Base-by-base conservation (phyloP, 257 asterid species). In the Orobanche coerulescens region DNA sequence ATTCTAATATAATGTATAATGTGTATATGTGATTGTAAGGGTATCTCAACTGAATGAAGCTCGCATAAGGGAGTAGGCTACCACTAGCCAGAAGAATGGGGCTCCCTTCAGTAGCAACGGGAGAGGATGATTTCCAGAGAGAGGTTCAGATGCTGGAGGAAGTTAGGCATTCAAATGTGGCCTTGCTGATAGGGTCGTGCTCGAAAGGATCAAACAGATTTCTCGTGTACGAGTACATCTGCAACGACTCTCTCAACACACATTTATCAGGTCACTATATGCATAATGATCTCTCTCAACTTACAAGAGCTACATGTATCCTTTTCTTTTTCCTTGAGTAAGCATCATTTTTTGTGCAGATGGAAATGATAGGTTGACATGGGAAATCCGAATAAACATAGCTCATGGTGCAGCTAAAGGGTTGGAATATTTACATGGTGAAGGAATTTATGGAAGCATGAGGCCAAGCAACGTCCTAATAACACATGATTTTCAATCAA, bases 401-500 rank as follows among this genome's bases (percentile, higher is more conserved):
- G 73, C 76, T 30, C 40, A 59, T 2, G 88, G 86, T 16, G 77
- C 82, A 24, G 84, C 84, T 6, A 75, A 69, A 72, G 93, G 88
- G 3, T 54, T 84, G 44, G 75, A 76, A 62, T 54, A 75, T 66
- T 62, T 79, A 65, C 88, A 81, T 20, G 50, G 67, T n/a, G 56
- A 56, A 61, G 50, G 75, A 24, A 75, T 84, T 44, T 81, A 67
- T 14, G 88, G 84, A 12, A 68, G 80, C 70, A 66, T 79, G 69
- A 79, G 69, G 66, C 86, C 92, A 18, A 66, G 72, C 62, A 81
- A 79, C 75, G 79, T 81, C 10, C 88, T 84, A 33, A 12, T 84
- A 22, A 84, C 83, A 8, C 92, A 84, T 50, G 86, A 84, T 34
- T 73, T 60, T 71, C 82, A 71, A 3, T 81, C 92, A n/a, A 16